Conservation (phyloP, 192 early-diverging fungal genomes). For the Spinellus fusiger region DNA sequence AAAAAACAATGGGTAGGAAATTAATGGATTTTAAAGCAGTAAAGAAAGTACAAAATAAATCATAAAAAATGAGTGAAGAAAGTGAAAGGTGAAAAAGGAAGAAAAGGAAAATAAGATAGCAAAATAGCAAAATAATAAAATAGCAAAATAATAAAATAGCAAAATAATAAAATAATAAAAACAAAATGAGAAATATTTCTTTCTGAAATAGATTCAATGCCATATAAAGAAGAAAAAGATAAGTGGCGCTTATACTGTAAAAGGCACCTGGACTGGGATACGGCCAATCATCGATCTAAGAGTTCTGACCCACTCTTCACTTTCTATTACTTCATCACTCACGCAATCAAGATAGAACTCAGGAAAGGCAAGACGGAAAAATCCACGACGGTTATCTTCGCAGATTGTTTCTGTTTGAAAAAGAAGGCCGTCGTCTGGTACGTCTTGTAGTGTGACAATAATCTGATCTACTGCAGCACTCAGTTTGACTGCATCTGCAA, state of each 20-base stretch:
- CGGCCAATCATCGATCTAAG: conserved; percentile 18
- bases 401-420: conserved; percentile 11
- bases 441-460: conserved; percentile 11
- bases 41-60: too few relatives aligned
- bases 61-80: too few relatives aligned
- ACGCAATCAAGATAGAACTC: conserved; percentile 20
- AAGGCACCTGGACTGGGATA: conserved; percentile 7
- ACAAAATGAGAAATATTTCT: background rate
- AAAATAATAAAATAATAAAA: too few relatives aligned
- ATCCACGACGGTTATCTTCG: conserved; percentile 13
- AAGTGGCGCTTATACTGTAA: conserved; percentile 6
- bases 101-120: too few relatives aligned
- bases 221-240: background rate
- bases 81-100: too few relatives aligned
- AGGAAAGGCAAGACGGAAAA: conserved; percentile 12
- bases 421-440: background rate
- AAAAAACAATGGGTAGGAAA: too few relatives aligned
- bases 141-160: too few relatives aligned
- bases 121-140: too few relatives aligned
- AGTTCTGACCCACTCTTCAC: conserved; percentile 19
- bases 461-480: conserved; percentile 17
- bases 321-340: conserved; percentile 19
- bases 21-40: too few relatives aligned
- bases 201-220: background rate
- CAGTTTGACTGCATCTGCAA: conserved; percentile 9